phyloP scores from a whole-genome alignment of 225 moss, liverwort and hornwort genomes.

The Pseudoscleropodium purum region DNA sequence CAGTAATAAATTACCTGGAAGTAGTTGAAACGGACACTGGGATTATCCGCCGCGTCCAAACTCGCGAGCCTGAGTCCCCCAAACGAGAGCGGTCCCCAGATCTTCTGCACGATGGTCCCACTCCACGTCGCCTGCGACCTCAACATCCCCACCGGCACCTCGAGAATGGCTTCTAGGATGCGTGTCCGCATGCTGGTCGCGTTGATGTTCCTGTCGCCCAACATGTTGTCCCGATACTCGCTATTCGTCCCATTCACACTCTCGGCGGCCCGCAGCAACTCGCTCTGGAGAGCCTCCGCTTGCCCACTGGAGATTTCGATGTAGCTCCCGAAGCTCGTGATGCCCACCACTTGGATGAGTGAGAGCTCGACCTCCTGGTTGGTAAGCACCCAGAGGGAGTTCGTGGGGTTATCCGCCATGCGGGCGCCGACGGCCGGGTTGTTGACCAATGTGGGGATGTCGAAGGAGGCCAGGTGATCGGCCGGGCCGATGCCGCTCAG shows the following conservation, averaged over 20 bases:
- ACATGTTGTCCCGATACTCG: background rate
- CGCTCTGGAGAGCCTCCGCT: constrained; percentile 1
- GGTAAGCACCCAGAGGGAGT: constrained; percentile 64
- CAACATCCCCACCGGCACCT: background rate
- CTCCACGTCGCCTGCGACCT: constrained; percentile 36
- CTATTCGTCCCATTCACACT: background rate
- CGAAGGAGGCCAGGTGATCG: constrained; percentile 44
- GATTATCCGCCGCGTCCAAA: constrained; percentile 44
- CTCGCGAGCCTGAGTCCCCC: constrained; percentile 41
- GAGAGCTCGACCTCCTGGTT: constrained; percentile 38
- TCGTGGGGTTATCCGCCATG: constrained; percentile 75
- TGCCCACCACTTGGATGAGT: constrained; percentile 59
- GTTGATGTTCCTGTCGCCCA: constrained; percentile 15
- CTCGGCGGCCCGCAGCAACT: background rate
- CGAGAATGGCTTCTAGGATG: constrained; percentile 12
- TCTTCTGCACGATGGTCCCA: constrained; percentile 57
- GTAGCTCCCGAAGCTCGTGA: constrained; percentile 50
- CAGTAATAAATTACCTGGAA: background rate
- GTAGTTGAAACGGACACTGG: constrained; percentile 71
- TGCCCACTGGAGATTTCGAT: constrained; percentile 70
- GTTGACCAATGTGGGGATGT: constrained; percentile 37
- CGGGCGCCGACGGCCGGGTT: constrained; percentile 42
- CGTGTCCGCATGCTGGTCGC: constrained; percentile 26
- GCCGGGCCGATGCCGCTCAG: constrained; percentile 79
- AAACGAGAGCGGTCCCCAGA: constrained; percentile 51